Base-by-base conservation (phyloP, 306 rosid genomes). In the Ormosia semicastrata region DNA sequence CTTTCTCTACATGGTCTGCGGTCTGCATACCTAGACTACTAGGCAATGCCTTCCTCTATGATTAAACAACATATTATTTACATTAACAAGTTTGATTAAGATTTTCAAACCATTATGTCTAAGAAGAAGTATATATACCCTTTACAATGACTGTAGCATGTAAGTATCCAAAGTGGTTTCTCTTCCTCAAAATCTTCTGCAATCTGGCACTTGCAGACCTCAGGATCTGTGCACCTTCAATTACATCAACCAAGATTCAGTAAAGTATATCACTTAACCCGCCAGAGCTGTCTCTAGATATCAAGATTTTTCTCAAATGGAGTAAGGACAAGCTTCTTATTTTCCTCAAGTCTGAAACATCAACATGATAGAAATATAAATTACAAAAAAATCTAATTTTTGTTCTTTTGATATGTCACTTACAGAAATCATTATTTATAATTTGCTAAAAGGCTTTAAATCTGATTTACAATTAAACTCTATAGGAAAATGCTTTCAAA, bases 81-180 rank as follows among this genome's bases (percentile, higher is more conserved):
- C 47, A 75, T 37, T 36, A 47, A 66, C 71, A 82, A 67, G 34
- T 57, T 65, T 46, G 49, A 67, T 58, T 36, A 62, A 39, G 65
- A 64, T 66, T 62, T 56, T 41, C 75, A 59, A 53, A 60, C 46
- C 53, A 68, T n/a, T 32, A 41, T 41, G 49, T 13, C 24, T 63
- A 29, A 56, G 32, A 64, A 58, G 49, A 57, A 39, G 65, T 54
- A 79, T 78, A 77, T 75, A 46, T 91, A 92, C 98, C 89, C 84
- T 90, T 69, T 91, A 85, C 67, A 67, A 87, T 95, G 98, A 85
- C 91, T 76, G 12, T 93, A 95, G 92, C 98, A 93, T 2, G 98
- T 92, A 75, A 95, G 93, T 81, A 84, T 89, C 99, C 99, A 95
- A 63, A 93, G 83, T 11, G 99, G 98, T 71, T 84, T 90, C 90